Percentiles rank a stretch among this genome's conserved stretches.
phyloP scores from a whole-genome alignment of 2,329 filamentous ascomycete species.

The Didymella keratinophila region DNA sequence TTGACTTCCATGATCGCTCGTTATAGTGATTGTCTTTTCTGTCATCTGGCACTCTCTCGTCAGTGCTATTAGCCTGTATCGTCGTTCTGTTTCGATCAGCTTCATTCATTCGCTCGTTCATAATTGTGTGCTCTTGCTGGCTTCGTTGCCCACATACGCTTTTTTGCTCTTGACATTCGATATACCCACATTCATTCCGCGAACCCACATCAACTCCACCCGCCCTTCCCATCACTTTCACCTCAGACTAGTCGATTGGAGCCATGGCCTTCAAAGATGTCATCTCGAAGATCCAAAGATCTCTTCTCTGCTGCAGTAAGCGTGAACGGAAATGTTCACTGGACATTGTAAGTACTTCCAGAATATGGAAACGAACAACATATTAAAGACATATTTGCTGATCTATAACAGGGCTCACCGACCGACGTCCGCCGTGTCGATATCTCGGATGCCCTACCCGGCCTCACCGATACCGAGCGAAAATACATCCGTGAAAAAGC shows the following conservation, averaged over 20 bases:
- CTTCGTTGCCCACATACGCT: conserved; percentile 24
- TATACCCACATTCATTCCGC: conserved; percentile 16
- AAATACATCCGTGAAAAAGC: conserved; percentile 43
- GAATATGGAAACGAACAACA: neutral
- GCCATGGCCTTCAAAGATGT: conserved; percentile 38
- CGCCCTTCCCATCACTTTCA: neutral
- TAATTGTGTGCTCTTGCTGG: conserved; percentile 12
- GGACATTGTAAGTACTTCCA: conserved; percentile 29
- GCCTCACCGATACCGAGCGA: conserved; percentile 41
- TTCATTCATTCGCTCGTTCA: conserved; percentile 10
- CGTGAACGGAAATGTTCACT: conserved; percentile 31
- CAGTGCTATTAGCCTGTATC: conserved; percentile 13
- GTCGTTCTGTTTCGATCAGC: neutral
- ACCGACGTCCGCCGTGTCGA: conserved; percentile 43
- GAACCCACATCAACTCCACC: neutral
- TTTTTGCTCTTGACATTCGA: conserved; percentile 19
- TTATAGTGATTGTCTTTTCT: conserved; percentile 12
- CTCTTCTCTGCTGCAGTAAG: conserved; percentile 40
- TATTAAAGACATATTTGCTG: neutral
- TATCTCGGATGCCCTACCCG: conserved; percentile 38
- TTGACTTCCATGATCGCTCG: conserved; percentile 12
- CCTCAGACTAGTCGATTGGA: conserved; percentile 2
- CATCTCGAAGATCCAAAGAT: conserved; percentile 29
- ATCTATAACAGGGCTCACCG: conserved; percentile 34
- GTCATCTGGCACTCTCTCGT: conserved; percentile 11